Evolutionary conservation across 306 rosid species (phyloP).

Genomic region (Hylodesmum podocarpum): DNA sequence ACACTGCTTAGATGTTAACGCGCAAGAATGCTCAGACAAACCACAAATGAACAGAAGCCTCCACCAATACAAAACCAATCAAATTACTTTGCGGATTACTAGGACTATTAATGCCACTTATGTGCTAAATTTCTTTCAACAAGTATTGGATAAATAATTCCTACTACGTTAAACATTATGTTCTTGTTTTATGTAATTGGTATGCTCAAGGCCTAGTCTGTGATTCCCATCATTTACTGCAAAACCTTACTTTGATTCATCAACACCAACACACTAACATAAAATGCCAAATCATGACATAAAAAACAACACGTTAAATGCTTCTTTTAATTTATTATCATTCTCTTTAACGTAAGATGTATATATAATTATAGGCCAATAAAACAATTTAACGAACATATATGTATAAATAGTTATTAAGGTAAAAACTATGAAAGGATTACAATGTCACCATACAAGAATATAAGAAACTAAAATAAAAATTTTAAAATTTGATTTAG

Average conservation of each 20-base stretch:
- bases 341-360: no score
- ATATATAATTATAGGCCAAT: no score
- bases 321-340: no score
- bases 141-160: conserved; percentile 11
- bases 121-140: neutral
- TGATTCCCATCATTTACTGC: conserved; percentile 36
- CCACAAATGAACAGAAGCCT: conserved; percentile 38
- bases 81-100: conserved; percentile 40
- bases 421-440: no score
- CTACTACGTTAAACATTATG: conserved; percentile 43
- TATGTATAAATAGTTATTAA: no score
- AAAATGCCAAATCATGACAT: conserved; percentile 27
- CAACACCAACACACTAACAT: neutral
- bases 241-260: conserved; percentile 25
- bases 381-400: no score
- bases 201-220: conserved; percentile 48
- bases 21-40: conserved; percentile 47
- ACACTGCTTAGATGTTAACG: conserved; percentile 51
- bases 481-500: no score
- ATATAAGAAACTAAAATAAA: no score
- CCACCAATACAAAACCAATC: conserved; percentile 17
- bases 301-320: no score
- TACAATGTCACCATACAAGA: no score
- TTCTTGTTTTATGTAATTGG: conserved; percentile 52
- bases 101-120: conserved; percentile 19